Evolutionary conservation across 768 basidiomycete genomes (phyloP).

Genomic region (Termitomyces heimii): DNA sequence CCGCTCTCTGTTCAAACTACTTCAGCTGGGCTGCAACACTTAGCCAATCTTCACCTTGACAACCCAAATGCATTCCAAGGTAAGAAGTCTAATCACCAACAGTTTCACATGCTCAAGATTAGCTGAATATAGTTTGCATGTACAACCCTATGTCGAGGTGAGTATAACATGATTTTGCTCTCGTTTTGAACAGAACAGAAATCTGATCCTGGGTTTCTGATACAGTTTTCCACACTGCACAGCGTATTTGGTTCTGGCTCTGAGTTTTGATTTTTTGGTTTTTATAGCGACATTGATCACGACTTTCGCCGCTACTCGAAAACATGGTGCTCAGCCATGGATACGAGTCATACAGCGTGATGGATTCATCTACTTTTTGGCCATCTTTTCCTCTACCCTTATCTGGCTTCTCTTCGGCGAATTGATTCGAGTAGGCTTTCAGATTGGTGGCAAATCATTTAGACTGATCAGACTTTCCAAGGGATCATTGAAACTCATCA

Average conservation of each 20-base stretch:
- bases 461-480: background rate
- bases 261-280: conserved; percentile 12
- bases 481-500: conserved; percentile 1
- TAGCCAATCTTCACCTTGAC: too few relatives aligned
- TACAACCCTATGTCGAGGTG: background rate
- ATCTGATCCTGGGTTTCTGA: background rate
- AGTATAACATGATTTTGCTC: background rate
- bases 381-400: conserved; percentile 14
- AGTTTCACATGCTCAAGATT: background rate
- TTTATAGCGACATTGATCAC: conserved; percentile 10
- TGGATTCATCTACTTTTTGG: conserved; percentile 15
- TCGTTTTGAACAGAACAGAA: background rate
- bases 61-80: background rate
- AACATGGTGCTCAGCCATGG: conserved; percentile 5
- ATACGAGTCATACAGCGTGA: conserved; percentile 14
- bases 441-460: too few relatives aligned
- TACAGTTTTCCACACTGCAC: background rate
- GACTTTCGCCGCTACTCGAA: conserved; percentile 7
- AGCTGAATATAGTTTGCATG: background rate
- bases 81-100: background rate
- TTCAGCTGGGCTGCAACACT: too few relatives aligned
- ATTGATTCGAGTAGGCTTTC: background rate
- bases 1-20: background rate
- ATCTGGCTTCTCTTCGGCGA: conserved; percentile 10
- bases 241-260: conserved; percentile 11